These are phyloP conservation scores for Carex sylvatica DNA, from an alignment of 202 grass and related monocot species.

Conservation along the genomic window DNA sequence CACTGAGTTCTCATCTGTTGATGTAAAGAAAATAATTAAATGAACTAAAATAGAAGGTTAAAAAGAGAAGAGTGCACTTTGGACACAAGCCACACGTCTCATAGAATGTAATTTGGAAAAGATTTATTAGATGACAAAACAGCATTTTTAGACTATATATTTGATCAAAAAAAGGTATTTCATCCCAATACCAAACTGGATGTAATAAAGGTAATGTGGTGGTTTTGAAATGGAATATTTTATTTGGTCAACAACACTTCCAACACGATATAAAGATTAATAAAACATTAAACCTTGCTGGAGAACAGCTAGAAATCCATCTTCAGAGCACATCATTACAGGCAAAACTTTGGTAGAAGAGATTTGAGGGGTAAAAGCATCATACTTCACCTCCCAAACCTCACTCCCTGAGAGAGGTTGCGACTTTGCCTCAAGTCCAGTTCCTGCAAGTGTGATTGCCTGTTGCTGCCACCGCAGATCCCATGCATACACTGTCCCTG, in stretches of 20 bases:
- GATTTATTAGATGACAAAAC: not conserved
- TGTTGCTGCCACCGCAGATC: constrained; percentile 67
- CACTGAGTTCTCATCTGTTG: constrained; percentile 55
- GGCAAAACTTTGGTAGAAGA: constrained; percentile 73
- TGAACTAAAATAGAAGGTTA: not conserved
- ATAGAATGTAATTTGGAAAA: constrained; percentile 4
- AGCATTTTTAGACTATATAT: not conserved
- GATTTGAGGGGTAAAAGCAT: constrained; percentile 52
- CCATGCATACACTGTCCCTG: constrained; percentile 83
- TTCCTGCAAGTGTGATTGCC: constrained; percentile 59
- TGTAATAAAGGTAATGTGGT: not conserved
- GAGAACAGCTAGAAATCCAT: constrained; percentile 74
- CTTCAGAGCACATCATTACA: constrained; percentile 93
- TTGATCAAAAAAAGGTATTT: not conserved
- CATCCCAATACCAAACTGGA: not conserved
- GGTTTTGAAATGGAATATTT: not conserved
- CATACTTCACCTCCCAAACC: constrained; percentile 95
- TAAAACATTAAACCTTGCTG: constrained; percentile 60
- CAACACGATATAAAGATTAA: not conserved
- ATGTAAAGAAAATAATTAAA: constrained; percentile 6
- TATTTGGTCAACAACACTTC: not conserved
- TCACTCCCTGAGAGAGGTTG: constrained; percentile 53
- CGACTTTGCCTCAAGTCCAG: constrained; percentile 34
- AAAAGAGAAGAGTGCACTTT: not conserved
- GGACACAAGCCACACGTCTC: not conserved